Conservation (phyloP, 345 rosid genomes). For the Excoecaria agallocha region DNA sequence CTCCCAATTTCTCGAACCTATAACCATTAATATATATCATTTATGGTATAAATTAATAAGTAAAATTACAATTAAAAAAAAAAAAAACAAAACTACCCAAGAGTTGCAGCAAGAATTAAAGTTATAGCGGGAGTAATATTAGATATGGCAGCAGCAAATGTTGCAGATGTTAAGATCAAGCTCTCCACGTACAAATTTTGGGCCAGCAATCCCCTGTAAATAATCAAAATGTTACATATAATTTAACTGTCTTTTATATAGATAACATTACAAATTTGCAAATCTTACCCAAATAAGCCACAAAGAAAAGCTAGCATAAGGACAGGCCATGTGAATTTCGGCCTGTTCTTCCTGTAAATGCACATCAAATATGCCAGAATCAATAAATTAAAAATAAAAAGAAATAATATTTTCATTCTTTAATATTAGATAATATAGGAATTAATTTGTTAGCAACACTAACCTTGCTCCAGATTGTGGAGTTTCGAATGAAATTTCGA, state of each 20-base stretch:
- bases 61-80: neutral
- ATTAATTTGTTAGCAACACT: too few species aligned
- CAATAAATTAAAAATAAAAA: neutral
- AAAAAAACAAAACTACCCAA: too few species aligned
- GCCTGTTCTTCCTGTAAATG: conserved; percentile 12
- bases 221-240: neutral
- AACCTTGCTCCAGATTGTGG: too few species aligned
- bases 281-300: conserved; percentile 15
- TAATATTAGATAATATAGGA: neutral
- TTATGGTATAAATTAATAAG: neutral
- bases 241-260: neutral
- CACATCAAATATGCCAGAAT: neutral
- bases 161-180: conserved; percentile 13
- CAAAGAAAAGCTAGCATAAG: neutral
- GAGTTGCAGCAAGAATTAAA: neutral
- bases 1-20: conserved; percentile 18
- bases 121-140: conserved; percentile 17
- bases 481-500: too few species aligned
- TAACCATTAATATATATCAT: neutral
- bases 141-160: conserved; percentile 13
- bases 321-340: conserved; percentile 8
- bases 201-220: conserved; percentile 1
- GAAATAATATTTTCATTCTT: neutral
- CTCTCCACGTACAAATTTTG: conserved; percentile 17
- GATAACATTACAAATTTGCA: neutral